Base-by-base conservation (phyloP, 768 basidiomycete genomes). In the Collybia nuda region DNA sequence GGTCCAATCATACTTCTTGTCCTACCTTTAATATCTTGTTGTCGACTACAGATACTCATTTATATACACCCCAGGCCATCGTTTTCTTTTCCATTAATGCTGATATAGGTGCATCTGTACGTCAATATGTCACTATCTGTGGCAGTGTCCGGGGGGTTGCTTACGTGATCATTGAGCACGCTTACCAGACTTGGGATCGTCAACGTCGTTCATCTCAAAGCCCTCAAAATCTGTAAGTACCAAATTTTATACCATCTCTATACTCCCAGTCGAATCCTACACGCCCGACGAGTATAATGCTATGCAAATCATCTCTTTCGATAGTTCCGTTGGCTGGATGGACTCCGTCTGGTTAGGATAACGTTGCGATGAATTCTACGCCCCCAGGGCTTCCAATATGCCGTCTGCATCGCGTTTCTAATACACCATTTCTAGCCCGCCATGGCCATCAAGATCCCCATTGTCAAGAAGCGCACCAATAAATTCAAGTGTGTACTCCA, bases 381-480 rank as follows among this genome's bases (percentile, higher is more conserved):
- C 37, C 14, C 17, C 36, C 44, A 22, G 37, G 32, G 17, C n/a
- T 6, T 47, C 40, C 18, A 21, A 7, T 14, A 19, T 15, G 19
- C 36, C 21, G 39, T 44, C 41, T 62, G 67, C 68, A 60, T 47
- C 26, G 40, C 53, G 46, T 32, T 32, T 32, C 32, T 32, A 32
- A 32, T 39, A 44, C 52, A 47, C 53, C 47, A 50, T 49, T 50
- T 47, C 35, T 57, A 74, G 75, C 60, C 63, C 66, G 62, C 65
- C 66, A 79, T 79, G 76, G 75, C 74, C 73, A 67, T 79, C 73
- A 80, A 80, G 68, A 74, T 75, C 43, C 68, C 70, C 42, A 70
- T 95, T 71, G 81, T 97, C 75, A 97, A 96, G 83, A 98, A 98
- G 80, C 90, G 93, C 73, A 97, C 95, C 65, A 93, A 88, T 76